Conservation (phyloP, 2,329 filamentous ascomycete species). For the Botryotinia calthae region DNA sequence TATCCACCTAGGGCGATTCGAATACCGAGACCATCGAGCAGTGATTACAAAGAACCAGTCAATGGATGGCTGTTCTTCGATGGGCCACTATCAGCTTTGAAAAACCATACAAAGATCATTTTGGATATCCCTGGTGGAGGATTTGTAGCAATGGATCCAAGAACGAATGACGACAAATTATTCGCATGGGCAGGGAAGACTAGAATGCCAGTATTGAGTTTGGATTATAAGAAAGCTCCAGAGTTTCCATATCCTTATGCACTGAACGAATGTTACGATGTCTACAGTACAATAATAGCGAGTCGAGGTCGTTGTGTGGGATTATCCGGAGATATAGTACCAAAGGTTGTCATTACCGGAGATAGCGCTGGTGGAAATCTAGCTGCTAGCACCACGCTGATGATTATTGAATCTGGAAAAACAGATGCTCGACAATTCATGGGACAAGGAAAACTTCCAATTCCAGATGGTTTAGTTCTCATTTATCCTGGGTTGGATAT, state of each 20-base stretch:
- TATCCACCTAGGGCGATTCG: constrained; percentile 80
- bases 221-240: constrained; percentile 88
- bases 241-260: constrained; percentile 84
- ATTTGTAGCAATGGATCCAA: constrained; percentile 95
- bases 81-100: constrained; percentile 74
- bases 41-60: constrained; percentile 80
- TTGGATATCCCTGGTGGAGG: constrained; percentile 92
- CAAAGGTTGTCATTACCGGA: constrained; percentile 70
- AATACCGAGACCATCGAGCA: constrained; percentile 76
- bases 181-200: constrained; percentile 89
- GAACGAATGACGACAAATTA: constrained; percentile 90
- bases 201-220: constrained; percentile 81
- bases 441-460: constrained; percentile 60
- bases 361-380: constrained; percentile 84
- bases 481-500: constrained; percentile 91
- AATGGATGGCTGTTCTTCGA: constrained; percentile 93
- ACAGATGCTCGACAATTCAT: constrained; percentile 55
- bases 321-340: constrained; percentile 62
- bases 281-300: constrained; percentile 71
- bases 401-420: constrained; percentile 77
- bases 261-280: constrained; percentile 83
- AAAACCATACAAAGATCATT: constrained; percentile 73
- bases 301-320: constrained; percentile 75
- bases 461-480: constrained; percentile 77
- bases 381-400: constrained; percentile 76